Conservation (phyloP, 306 rosid genomes). For the Biancaea sappan region DNA sequence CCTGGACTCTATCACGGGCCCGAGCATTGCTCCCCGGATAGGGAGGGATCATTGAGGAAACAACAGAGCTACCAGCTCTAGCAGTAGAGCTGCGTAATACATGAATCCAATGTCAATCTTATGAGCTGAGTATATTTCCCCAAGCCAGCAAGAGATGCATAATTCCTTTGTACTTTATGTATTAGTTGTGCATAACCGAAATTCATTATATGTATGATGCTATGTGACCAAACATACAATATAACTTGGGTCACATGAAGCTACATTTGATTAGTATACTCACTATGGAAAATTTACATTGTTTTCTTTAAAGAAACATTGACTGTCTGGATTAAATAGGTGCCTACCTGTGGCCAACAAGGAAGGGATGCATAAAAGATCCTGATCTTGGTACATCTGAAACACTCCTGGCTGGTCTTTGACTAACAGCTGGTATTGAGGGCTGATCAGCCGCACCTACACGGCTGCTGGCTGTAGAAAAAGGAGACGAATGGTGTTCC, state of each 20-base stretch:
- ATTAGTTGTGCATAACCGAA: not conserved
- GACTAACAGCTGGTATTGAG: constrained; percentile 61
- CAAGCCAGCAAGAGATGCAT: not conserved
- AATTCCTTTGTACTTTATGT: not conserved
- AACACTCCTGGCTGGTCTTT: constrained; percentile 72
- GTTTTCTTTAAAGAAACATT: not conserved
- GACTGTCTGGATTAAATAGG: constrained; percentile 23
- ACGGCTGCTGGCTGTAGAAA: constrained; percentile 65
- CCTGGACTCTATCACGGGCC: constrained; percentile 90
- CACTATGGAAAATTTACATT: not conserved
- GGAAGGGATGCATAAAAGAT: constrained; percentile 77
- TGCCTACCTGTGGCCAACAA: constrained; percentile 84
- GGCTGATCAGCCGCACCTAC: constrained; percentile 70
- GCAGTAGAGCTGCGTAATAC: constrained; percentile 71
- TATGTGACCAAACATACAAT: not conserved
- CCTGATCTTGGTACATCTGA: constrained; percentile 80
- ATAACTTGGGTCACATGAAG: not conserved
- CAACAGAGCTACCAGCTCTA: constrained; percentile 84
- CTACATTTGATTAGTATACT: not conserved
- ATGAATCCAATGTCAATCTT: constrained; percentile 27
- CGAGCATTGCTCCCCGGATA: constrained; percentile 98
- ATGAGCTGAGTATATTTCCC: constrained; percentile 11
- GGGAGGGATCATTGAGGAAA: constrained; percentile 90
- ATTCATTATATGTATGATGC: not conserved
- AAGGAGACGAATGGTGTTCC: constrained; percentile 90